Conservation (phyloP, 345 rosid genomes). For the Rhodamnia argentea region DNA sequence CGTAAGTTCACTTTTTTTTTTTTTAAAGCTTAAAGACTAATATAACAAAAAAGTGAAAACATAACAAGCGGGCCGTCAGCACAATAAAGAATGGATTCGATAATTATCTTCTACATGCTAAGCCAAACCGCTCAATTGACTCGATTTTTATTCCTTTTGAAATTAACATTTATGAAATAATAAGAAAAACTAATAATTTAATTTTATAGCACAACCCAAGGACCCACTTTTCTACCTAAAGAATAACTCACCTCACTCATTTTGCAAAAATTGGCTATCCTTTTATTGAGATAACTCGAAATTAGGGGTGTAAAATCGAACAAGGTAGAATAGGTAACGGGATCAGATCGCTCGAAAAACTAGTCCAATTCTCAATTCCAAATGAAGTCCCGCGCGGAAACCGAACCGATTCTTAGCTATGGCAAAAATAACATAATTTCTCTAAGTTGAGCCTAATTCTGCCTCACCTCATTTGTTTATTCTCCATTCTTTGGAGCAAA, state of each 20-base stretch:
- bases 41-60: background rate
- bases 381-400: too few relatives aligned
- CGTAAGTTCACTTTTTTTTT: background rate
- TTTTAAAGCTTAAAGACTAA: background rate
- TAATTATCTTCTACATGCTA: background rate
- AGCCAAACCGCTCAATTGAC: background rate
- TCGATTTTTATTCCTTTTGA: background rate
- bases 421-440: too few relatives aligned
- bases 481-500: too few relatives aligned
- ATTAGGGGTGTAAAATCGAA: too few relatives aligned
- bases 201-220: background rate
- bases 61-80: background rate
- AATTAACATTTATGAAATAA: background rate
- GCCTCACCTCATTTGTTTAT: too few relatives aligned
- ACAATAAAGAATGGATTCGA: background rate
- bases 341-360: too few relatives aligned
- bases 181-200: background rate
- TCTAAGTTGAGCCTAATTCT: too few relatives aligned
- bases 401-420: too few relatives aligned
- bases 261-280: background rate
- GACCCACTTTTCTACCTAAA: background rate
- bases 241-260: background rate
- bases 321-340: too few relatives aligned
- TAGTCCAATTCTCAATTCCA: too few relatives aligned
- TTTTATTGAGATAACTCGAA: background rate